Evolutionary conservation across 495 filamentous ascomycete genomes (phyloP).

Genomic region (Xylaria nigripes): DNA sequence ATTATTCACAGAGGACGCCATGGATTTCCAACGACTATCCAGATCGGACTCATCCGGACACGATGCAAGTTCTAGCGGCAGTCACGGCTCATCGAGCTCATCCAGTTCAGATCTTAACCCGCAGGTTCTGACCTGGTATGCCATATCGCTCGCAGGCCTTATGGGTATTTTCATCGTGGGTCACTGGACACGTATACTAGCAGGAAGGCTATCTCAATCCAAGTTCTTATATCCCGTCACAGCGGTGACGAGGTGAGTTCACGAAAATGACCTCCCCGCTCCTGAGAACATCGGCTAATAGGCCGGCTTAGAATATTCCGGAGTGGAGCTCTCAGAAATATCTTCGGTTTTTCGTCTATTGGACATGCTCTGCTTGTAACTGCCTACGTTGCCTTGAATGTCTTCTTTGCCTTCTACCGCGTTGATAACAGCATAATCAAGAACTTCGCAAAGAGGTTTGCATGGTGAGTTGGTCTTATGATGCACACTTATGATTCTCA

Average conservation of each 20-base stretch:
- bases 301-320: neutral
- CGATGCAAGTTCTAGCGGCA: neutral
- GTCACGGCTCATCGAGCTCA: too few species aligned
- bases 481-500: neutral
- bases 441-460: conserved; percentile 35
- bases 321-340: conserved; percentile 38
- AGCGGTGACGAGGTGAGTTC: conserved; percentile 15
- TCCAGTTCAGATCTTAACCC: conserved; percentile 30
- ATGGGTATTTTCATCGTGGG: conserved; percentile 43
- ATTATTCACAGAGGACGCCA: neutral
- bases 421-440: conserved; percentile 28
- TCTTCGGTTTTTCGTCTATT: conserved; percentile 43
- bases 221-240: conserved; percentile 12
- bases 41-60: neutral
- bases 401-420: conserved; percentile 40
- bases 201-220: conserved; percentile 16
- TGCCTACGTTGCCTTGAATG: conserved; percentile 44
- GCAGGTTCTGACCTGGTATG: conserved; percentile 32
- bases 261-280: conserved; percentile 7
- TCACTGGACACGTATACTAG: conserved; percentile 33
- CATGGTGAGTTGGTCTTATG: conserved; percentile 38
- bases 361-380: conserved; percentile 43
- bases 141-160: conserved; percentile 38
- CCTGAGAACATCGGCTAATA: conserved; percentile 14
- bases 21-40: neutral